Evolutionary conservation across 2,329 filamentous ascomycete genomes (phyloP), one percentile per base, ranked within the genome.

Genomic region (Cadophora sp.): DNA sequence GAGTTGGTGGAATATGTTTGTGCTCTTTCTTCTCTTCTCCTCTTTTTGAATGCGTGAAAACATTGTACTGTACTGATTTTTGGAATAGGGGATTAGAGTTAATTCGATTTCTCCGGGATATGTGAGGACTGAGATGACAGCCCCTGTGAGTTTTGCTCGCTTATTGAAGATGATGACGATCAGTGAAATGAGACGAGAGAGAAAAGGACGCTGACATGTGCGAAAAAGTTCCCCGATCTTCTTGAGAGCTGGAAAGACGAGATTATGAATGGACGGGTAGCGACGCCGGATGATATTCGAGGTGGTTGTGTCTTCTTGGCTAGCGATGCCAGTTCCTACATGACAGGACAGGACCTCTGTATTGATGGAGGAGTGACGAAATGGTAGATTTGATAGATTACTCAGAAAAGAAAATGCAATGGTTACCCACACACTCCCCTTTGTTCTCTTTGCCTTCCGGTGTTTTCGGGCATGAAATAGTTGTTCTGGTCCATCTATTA

Each of bases 291-390:
- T 11, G 81, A 81, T 68, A 72, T 81, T 11, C 79, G 80, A 65
- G 78, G 76, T 6, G 77, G 79, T 0, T 78, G 79, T 56, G 79
- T 82, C 7, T 89, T 89, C 73, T 77, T 89, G 71, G 86, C 87
- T 2, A 85, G 82, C 74, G 85, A 86, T 1, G 89, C 89, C 74
- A 86, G 83, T 66, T 85, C 82, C 55, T 89, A 89, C 75, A 82
- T 89, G 62, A 88, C 85, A 0, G 87, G 87, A 1, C 69, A 73
- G 33, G 72, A 73, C 56, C 43, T 73, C 13, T 69, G 71, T 67
- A 62, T 73, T 41, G 72, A 73, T 65, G 71, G 72, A 30, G 71
- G 72, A 18, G 72, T 73, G 13, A 72, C 72, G 13, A 73, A 72
- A 62, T 71, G 69, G 71, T 72, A 67, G 36, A 62, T 3, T 16